These are phyloP conservation scores for Pseudotsuga menziesii DNA, from an alignment of 75 land plant genomes.

Conservation along the genomic window DNA sequence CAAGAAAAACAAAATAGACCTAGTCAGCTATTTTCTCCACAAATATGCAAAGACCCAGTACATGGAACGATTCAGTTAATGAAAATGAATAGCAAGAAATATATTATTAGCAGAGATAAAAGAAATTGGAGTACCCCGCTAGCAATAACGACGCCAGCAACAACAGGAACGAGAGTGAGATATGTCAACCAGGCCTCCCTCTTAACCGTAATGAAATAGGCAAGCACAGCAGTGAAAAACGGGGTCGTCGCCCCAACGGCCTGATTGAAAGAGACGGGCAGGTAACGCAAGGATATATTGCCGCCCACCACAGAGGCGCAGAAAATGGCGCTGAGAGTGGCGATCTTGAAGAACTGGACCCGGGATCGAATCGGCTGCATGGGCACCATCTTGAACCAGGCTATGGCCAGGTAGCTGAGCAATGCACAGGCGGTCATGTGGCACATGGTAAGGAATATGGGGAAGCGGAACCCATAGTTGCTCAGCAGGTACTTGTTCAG, in stretches of 20 bases:
- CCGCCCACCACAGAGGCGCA: slow-evolving; percentile 91
- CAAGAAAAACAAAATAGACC: no score
- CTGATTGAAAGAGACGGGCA: slow-evolving; percentile 88
- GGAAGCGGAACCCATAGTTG: slow-evolving; percentile 83
- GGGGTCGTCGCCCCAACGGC: slow-evolving; percentile 95
- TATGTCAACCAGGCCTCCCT: slow-evolving; percentile 80
- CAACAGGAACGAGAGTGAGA: slow-evolving; percentile 71
- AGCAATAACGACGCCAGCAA: slow-evolving; percentile 81
- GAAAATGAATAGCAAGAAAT: no score
- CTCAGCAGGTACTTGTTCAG: slow-evolving; percentile 80
- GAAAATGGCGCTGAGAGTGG: slow-evolving; percentile 70
- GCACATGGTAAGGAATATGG: slow-evolving; percentile 91
- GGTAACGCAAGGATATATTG: slow-evolving; percentile 65
- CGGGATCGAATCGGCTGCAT: slow-evolving; percentile 64
- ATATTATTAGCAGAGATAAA: not conserved
- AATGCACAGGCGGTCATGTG: slow-evolving; percentile 86
- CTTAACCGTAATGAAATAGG: slow-evolving; percentile 65
- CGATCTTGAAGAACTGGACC: slow-evolving; percentile 65
- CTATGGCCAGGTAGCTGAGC: slow-evolving; percentile 67
- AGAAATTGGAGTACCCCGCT: slow-evolving; percentile 49
- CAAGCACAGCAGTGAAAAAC: slow-evolving; percentile 85
- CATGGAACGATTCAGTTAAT: no score
- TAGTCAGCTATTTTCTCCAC: no score
- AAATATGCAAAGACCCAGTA: no score
- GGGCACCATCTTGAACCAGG: slow-evolving; percentile 63